Evolutionary conservation across 73 alveolate species (phyloP).

Genomic region (Blepharisma stoltei): DNA sequence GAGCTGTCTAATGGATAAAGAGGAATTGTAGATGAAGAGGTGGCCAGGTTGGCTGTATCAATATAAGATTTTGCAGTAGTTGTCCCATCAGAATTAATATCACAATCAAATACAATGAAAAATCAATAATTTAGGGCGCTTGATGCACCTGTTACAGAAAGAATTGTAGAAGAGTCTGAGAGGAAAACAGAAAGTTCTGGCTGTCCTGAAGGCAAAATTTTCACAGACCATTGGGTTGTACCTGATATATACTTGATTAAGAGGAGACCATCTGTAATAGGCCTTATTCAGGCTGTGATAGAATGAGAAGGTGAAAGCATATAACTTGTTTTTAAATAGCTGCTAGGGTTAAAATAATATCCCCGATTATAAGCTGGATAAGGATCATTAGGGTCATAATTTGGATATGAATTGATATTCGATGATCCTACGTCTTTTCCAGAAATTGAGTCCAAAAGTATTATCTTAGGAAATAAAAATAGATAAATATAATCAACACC

Average conservation of each 20-base stretch:
- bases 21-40: too few species aligned
- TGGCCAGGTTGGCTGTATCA: too few species aligned
- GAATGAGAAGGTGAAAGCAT: background rate
- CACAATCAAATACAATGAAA: too few species aligned
- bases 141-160: too few species aligned
- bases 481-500: too few species aligned
- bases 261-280: background rate
- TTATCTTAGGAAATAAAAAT: too few species aligned
- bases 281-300: background rate
- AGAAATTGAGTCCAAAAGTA: too few species aligned
- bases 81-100: too few species aligned
- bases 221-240: background rate
- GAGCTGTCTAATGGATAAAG: too few species aligned
- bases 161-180: background rate
- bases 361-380: background rate
- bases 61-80: too few species aligned
- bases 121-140: too few species aligned
- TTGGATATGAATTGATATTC: background rate
- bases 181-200: background rate
- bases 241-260: background rate
- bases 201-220: background rate
- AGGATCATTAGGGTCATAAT: slow-evolving; percentile 1
- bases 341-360: background rate
- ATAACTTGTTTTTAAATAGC: background rate
- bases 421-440: background rate